phyloP scores from a whole-genome alignment of 78 protist genomes.

The Dictyostelium capitatum region DNA sequence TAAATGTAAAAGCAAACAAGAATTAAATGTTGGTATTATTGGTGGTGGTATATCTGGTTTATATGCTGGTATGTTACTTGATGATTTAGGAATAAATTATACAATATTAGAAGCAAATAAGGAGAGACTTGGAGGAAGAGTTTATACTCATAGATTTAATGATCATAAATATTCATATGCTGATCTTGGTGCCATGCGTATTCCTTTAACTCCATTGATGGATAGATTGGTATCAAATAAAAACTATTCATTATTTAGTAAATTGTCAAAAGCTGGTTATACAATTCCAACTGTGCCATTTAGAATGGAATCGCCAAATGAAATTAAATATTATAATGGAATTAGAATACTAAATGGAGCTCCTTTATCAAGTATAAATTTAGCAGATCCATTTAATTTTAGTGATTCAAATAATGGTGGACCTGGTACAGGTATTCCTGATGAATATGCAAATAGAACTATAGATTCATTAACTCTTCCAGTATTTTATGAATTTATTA shows the following conservation, averaged over 20 bases:
- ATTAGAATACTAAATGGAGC: not conserved
- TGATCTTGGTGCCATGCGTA: constrained; percentile 56
- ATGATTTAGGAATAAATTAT: constrained; percentile 37
- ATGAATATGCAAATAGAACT: not conserved
- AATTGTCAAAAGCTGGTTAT: constrained; percentile 5
- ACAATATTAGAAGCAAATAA: constrained; percentile 17
- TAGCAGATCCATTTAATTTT: not conserved
- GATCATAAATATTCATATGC: not conserved
- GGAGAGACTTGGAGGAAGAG: constrained; percentile 39
- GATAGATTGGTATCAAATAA: constrained; percentile 19
- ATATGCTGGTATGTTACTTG: constrained; percentile 18
- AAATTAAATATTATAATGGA: constrained; percentile 18
- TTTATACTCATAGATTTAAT: constrained; percentile 3
- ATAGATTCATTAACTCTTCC: not conserved
- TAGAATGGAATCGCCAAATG: not conserved
- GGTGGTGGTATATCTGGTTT: constrained; percentile 53
- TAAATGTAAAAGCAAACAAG: not conserved
- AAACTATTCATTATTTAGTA: constrained; percentile 3
- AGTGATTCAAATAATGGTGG: constrained; percentile 3
- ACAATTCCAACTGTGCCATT: constrained; percentile 20
- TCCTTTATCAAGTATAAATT: constrained; percentile 1
- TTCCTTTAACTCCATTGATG: constrained; percentile 20
- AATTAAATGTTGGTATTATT: constrained; percentile 10
- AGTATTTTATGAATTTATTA: not conserved
- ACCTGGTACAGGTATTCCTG: not conserved